phyloP scores from a whole-genome alignment of 2,329 filamentous ascomycete genomes.

The Aspergillus clavatus region DNA sequence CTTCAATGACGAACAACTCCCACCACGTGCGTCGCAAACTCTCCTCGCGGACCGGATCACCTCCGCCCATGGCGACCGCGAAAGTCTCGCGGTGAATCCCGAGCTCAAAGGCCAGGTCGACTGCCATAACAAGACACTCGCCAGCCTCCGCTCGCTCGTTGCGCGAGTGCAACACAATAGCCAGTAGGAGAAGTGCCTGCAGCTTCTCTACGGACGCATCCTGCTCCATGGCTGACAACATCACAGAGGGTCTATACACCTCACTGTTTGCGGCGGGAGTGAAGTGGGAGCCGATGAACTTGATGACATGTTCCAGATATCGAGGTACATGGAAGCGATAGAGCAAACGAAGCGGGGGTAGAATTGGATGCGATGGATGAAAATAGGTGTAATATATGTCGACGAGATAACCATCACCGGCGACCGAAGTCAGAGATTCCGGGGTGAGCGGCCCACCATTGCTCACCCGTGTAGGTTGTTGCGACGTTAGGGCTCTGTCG shows the following conservation, averaged over 20 bases:
- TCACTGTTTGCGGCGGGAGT: constrained; percentile 43
- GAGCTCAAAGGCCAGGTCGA: constrained; percentile 68
- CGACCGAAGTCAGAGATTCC: constrained; percentile 31
- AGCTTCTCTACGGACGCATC: constrained; percentile 59
- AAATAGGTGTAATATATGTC: constrained; percentile 55
- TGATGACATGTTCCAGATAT: constrained; percentile 52
- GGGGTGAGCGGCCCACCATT: constrained; percentile 30
- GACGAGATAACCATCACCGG: constrained; percentile 41
- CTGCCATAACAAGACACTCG: constrained; percentile 62
- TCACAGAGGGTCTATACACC: constrained; percentile 37
- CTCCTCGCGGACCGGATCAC: constrained; percentile 68
- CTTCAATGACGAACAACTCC: constrained; percentile 76
- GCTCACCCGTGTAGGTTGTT: constrained; percentile 14
- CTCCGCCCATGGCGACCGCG: constrained; percentile 58
- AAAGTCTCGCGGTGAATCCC: constrained; percentile 68
- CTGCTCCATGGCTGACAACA: constrained; percentile 29
- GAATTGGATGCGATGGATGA: constrained; percentile 53
- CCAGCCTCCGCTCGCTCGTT: constrained; percentile 66
- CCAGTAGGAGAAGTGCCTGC: constrained; percentile 71
- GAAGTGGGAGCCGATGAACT: constrained; percentile 54
- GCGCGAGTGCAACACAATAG: constrained; percentile 72
- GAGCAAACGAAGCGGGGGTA: constrained; percentile 46
- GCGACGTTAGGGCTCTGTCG: constrained; percentile 14
- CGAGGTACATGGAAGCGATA: constrained; percentile 36
- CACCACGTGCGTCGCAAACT: constrained; percentile 88